Evolutionary conservation across 1,284 basidiomycete genomes (phyloP).

Genomic region (Uromyces viciae-fabae): DNA sequence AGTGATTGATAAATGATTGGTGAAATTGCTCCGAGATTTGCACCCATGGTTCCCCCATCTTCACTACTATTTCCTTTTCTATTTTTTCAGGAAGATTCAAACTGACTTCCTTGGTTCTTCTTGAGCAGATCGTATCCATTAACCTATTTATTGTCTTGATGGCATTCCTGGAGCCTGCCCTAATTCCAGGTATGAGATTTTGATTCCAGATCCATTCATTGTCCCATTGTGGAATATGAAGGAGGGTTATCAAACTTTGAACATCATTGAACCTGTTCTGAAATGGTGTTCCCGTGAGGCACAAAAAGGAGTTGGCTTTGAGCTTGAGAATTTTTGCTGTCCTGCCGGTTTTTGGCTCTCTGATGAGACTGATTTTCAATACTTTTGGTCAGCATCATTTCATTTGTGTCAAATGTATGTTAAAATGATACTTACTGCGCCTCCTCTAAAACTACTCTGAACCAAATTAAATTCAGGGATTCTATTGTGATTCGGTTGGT

Average conservation of each 20-base stretch:
- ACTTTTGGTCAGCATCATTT: not conserved
- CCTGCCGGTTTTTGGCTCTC: not conserved
- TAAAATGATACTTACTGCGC: not conserved
- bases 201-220: not conserved
- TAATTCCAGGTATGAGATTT: not conserved
- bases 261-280: not conserved
- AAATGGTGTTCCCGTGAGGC: not conserved
- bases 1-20: not conserved
- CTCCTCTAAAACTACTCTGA: not conserved
- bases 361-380: not conserved
- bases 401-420: not conserved
- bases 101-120: not conserved
- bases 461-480: not conserved
- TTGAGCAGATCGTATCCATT: constrained; percentile 11
- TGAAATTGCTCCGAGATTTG: not conserved
- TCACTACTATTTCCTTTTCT: not conserved
- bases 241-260: not conserved
- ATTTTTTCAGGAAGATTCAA: constrained; percentile 10
- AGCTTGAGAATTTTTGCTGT: not conserved
- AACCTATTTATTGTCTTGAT: not conserved
- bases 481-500: not conserved
- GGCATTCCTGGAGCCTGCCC: not conserved
- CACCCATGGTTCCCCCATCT: not conserved
- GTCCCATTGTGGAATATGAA: not conserved
- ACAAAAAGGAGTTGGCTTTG: not conserved